Conservation (phyloP, 1,284 basidiomycete genomes). For the Rhodotorula sp. region DNA sequence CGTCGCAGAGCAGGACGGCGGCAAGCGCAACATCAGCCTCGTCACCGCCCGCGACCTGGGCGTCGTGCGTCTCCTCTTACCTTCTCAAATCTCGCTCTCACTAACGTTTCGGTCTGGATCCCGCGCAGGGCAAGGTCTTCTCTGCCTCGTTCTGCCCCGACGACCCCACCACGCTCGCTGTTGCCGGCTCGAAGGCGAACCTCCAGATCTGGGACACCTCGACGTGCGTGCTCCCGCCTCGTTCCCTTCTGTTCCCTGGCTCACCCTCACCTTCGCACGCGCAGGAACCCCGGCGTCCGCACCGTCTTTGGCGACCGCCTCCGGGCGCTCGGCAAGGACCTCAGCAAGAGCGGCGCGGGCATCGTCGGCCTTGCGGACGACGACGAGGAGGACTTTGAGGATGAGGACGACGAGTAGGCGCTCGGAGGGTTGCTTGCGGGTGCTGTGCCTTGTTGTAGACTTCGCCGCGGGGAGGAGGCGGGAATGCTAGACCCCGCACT, state of each 20-base stretch:
- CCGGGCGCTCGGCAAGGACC: conserved; percentile 41
- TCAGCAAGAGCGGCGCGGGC: conserved; percentile 36
- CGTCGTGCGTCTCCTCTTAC: conserved; percentile 64
- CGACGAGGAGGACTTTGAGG: conserved; percentile 28
- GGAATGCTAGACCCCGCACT: too few species aligned
- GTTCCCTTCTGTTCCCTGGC: not conserved
- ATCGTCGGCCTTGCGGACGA: conserved; percentile 35
- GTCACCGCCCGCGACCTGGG: conserved; percentile 90
- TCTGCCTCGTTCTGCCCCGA: conserved; percentile 88
- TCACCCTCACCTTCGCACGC: not conserved
- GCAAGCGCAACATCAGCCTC: conserved; percentile 76
- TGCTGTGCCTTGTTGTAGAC: not conserved
- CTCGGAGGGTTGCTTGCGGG: not conserved
- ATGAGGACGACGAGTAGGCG: conserved; percentile 14
- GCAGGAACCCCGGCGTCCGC: conserved; percentile 50
- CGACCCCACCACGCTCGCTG: conserved; percentile 89
- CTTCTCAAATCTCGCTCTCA: conserved; percentile 6
- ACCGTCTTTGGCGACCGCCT: conserved; percentile 52
- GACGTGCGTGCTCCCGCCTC: conserved; percentile 23
- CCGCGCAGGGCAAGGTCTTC: conserved; percentile 88
- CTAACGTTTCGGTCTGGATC: not conserved
- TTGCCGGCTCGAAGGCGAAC: conserved; percentile 88
- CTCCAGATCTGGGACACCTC: conserved; percentile 86
- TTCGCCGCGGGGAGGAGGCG: too few species aligned
- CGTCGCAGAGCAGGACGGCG: conserved; percentile 59